Evolutionary conservation across 768 basidiomycete genomes (phyloP).

Genomic region (Podaxis sp.): DNA sequence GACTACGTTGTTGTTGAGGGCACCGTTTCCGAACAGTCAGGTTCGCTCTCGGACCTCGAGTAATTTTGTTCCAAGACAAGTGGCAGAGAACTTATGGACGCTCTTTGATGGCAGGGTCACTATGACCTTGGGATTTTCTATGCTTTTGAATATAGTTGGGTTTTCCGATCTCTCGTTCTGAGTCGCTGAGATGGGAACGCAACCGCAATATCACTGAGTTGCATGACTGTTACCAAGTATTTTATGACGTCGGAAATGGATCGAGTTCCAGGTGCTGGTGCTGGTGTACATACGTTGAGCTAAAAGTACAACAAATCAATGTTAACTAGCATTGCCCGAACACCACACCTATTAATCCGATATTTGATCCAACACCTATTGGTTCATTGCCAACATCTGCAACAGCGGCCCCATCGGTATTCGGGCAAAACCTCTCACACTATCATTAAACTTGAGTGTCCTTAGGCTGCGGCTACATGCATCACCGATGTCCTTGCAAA

Average conservation of each 20-base stretch:
- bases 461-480: neutral
- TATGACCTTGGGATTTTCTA: neutral
- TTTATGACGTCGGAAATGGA: no score
- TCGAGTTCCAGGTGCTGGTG: no score
- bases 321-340: no score
- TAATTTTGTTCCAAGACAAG: neutral
- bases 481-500: neutral
- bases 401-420: no score
- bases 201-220: no score
- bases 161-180: neutral
- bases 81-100: neutral
- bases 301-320: no score
- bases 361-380: no score
- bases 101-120: neutral
- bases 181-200: no score
- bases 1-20: constrained; percentile 3
- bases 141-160: neutral
- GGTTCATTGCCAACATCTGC: no score
- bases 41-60: constrained; percentile 1
- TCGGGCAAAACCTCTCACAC: neutral
- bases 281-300: no score
- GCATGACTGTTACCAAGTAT: no score
- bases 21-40: neutral
- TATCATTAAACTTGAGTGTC: neutral
- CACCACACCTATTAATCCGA: no score